phyloP scores from a whole-genome alignment of 257 asterid genomes.

The Thymus mandschuricus region DNA sequence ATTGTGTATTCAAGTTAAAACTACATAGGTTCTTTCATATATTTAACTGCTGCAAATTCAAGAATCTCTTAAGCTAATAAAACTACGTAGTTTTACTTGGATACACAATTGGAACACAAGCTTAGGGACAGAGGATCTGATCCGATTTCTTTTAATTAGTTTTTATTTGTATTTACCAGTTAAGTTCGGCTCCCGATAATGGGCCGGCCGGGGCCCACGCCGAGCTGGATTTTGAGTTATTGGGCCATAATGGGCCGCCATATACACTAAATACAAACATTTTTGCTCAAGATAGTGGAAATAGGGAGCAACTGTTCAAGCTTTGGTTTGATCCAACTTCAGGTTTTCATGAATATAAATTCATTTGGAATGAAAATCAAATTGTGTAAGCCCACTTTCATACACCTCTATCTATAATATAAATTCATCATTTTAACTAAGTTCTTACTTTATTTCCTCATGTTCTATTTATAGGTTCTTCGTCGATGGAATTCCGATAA shows the following conservation, averaged over 20 bases:
- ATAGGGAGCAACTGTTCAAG: slow-evolving; percentile 15
- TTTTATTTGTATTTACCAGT: neutral
- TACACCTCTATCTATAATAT: no score
- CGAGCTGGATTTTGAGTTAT: slow-evolving; percentile 30
- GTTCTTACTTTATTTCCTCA: no score
- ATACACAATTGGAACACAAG: no score
- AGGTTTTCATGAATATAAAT: slow-evolving; percentile 21
- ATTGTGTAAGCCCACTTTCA: slow-evolving; percentile 6
- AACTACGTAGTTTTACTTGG: no score
- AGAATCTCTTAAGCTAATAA: no score
- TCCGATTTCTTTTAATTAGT: no score
- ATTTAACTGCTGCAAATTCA: no score
- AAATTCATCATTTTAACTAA: no score
- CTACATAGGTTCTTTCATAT: no score
- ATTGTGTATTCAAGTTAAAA: no score
- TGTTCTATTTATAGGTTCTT: slow-evolving; percentile 4
- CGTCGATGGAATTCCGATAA: slow-evolving; percentile 6
- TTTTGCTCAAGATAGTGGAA: slow-evolving; percentile 23
- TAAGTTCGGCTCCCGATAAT: slow-evolving; percentile 9
- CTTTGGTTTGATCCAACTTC: slow-evolving; percentile 31
- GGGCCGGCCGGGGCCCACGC: neutral
- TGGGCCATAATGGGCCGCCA: slow-evolving; percentile 9
- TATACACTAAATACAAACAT: slow-evolving; percentile 14
- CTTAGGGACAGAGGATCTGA: no score
- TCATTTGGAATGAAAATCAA: slow-evolving; percentile 24